phyloP scores from a whole-genome alignment of 768 basidiomycete species.

The Tylopilus felleus region DNA sequence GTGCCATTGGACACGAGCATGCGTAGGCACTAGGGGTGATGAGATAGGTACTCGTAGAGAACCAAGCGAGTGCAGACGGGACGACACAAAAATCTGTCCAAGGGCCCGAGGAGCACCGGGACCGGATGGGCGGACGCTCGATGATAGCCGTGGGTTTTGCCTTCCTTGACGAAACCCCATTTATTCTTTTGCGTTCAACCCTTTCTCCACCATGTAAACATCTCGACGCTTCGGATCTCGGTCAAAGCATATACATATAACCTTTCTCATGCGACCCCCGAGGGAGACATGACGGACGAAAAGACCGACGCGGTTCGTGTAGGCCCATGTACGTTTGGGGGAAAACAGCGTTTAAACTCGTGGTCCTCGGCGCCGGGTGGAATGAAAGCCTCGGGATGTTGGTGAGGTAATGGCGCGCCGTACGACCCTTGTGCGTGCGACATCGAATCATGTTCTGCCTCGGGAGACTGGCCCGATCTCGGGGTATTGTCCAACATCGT shows the following conservation, averaged over 20 bases:
- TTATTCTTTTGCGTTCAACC: not conserved
- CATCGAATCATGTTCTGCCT: not conserved
- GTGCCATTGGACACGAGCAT: too few species aligned
- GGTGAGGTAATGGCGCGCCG: not conserved
- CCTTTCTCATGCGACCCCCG: too few species aligned
- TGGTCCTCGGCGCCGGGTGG: too few species aligned
- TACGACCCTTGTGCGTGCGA: not conserved
- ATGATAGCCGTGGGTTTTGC: not conserved
- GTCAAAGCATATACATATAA: too few species aligned
- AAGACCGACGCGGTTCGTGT: not conserved
- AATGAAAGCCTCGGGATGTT: not conserved
- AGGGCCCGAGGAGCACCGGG: not conserved
- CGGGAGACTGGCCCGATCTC: not conserved
- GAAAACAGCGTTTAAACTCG: too few species aligned
- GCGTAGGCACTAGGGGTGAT: too few species aligned
- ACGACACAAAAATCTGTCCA: not conserved
- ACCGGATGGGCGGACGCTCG: not conserved
- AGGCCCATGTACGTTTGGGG: too few species aligned
- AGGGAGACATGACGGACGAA: not conserved
- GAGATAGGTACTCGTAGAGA: not conserved
- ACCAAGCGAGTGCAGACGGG: not conserved
- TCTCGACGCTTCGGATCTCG: not conserved
- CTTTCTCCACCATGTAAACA: not conserved
- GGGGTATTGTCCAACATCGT: not conserved
- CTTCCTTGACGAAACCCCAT: not conserved